Percentiles rank a stretch among this genome's conserved stretches.
These are phyloP conservation scores for Aspergillus tanneri DNA, from an alignment of 2,329 filamentous ascomycete species.

Conservation along the genomic window DNA sequence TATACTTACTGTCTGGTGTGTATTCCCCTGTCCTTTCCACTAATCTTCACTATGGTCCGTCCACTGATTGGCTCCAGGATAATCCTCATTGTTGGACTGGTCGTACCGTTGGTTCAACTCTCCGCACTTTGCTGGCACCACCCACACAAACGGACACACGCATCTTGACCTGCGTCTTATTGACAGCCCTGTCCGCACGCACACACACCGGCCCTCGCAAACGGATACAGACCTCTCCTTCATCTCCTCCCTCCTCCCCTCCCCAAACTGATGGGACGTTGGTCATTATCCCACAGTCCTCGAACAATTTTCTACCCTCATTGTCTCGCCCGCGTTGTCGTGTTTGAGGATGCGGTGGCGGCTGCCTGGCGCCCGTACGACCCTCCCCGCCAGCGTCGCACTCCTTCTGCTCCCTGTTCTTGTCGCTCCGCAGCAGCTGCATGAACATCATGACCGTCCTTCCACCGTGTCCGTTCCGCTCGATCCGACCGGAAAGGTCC, in stretches of 20 bases:
- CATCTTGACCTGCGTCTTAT: too few species aligned
- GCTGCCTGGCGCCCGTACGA: slow-evolving; percentile 59
- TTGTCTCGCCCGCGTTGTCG: slow-evolving; percentile 32
- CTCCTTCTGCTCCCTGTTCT: slow-evolving; percentile 60
- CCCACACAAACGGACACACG: too few species aligned
- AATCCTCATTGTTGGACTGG: background rate
- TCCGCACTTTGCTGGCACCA: background rate
- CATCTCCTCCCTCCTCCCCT: background rate
- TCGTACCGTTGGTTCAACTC: background rate
- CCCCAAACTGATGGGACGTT: background rate
- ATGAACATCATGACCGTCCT: slow-evolving; percentile 31
- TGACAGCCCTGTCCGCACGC: too few species aligned
- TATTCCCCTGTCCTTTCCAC: background rate
- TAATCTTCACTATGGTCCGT: background rate
- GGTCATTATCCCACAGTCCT: background rate
- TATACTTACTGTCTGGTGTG: too few species aligned
- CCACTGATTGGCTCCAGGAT: background rate
- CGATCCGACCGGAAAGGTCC: slow-evolving; percentile 22
- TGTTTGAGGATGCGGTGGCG: slow-evolving; percentile 61
- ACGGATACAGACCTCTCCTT: background rate
- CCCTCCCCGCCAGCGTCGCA: slow-evolving; percentile 57
- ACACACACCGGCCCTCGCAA: too few species aligned
- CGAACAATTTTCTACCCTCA: background rate
- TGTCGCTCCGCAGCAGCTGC: slow-evolving; percentile 65
- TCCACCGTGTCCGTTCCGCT: slow-evolving; percentile 30